phyloP scores from a whole-genome alignment of 768 basidiomycete genomes.

The Mycena leptocephala region DNA sequence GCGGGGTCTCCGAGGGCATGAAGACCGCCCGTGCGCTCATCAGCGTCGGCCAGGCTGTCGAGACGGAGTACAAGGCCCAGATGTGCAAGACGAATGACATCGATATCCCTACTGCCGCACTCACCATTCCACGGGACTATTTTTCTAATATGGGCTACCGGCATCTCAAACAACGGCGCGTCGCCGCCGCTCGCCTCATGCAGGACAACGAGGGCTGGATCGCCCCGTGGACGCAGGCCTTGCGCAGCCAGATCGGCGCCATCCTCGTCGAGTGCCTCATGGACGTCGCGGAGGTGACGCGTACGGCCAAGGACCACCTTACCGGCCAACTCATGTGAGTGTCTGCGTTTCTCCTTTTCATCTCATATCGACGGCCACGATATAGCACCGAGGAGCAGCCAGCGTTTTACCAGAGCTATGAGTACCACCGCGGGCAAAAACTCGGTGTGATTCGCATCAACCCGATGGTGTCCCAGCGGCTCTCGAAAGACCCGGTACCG shows the following conservation, averaged over 20 bases:
- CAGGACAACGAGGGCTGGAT: slow-evolving; percentile 81
- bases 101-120: slow-evolving; percentile 55
- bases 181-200: slow-evolving; percentile 77
- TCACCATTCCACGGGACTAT: slow-evolving; percentile 54
- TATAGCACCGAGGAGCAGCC: slow-evolving; percentile 84
- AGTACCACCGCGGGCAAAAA: slow-evolving; percentile 94
- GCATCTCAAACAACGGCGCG: slow-evolving; percentile 74
- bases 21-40: slow-evolving; percentile 90
- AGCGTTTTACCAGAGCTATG: slow-evolving; percentile 93
- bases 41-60: slow-evolving; percentile 86
- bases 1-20: slow-evolving; percentile 89
- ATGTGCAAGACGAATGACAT: slow-evolving; percentile 81
- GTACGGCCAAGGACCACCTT: slow-evolving; percentile 70
- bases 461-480: slow-evolving; percentile 80
- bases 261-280: slow-evolving; percentile 89
- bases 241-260: slow-evolving; percentile 86
- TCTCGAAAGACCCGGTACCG: slow-evolving; percentile 83
- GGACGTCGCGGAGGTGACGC: slow-evolving; percentile 84
- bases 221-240: slow-evolving; percentile 86
- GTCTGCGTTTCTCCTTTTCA: slow-evolving; percentile 1
- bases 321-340: slow-evolving; percentile 78
- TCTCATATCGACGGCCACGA: slow-evolving; percentile 4
- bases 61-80: slow-evolving; percentile 92
- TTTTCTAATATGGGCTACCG: slow-evolving; percentile 76
- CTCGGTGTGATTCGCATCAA: slow-evolving; percentile 94